Percentiles rank a stretch among this genome's conserved stretches.
These are phyloP conservation scores for Aspergillus glaucus DNA, from an alignment of 2,329 filamentous ascomycete genomes.

Conservation along the genomic window DNA sequence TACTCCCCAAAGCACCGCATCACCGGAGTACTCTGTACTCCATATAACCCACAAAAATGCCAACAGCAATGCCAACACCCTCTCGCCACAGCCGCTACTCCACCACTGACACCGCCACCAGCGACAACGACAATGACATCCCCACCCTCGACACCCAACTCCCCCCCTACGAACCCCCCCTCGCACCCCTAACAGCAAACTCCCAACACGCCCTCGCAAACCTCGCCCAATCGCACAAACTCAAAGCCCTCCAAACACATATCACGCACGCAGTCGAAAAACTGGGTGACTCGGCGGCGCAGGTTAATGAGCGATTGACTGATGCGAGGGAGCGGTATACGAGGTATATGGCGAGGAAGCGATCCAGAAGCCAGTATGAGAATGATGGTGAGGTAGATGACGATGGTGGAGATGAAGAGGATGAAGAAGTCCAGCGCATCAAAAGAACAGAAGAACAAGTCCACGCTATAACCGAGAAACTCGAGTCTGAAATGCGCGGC, in stretches of 20 bases:
- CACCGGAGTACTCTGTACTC: background rate
- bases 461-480: constrained; percentile 45
- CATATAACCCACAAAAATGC: background rate
- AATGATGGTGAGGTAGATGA: constrained; percentile 18
- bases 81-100: constrained; percentile 9
- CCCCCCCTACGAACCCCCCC: constrained; percentile 49
- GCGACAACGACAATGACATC: constrained; percentile 4
- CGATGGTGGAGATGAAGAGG: constrained; percentile 28
- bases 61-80: constrained; percentile 7
- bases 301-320: constrained; percentile 51
- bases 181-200: constrained; percentile 44
- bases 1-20: background rate
- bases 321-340: constrained; percentile 35
- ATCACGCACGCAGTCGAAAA: constrained; percentile 41
- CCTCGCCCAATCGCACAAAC: constrained; percentile 38
- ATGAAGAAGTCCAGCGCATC: constrained; percentile 35
- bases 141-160: constrained; percentile 1
- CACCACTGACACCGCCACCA: constrained; percentile 2
- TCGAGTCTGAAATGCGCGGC: constrained; percentile 54
- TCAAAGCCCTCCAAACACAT: constrained; percentile 44
- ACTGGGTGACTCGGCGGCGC: constrained; percentile 46
- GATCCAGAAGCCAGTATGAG: constrained; percentile 7
- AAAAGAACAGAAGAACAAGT: constrained; percentile 42
- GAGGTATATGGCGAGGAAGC: constrained; percentile 26
- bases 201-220: constrained; percentile 43